phyloP scores from a whole-genome alignment of 306 rosid species.

The Trifolium subterraneum region DNA sequence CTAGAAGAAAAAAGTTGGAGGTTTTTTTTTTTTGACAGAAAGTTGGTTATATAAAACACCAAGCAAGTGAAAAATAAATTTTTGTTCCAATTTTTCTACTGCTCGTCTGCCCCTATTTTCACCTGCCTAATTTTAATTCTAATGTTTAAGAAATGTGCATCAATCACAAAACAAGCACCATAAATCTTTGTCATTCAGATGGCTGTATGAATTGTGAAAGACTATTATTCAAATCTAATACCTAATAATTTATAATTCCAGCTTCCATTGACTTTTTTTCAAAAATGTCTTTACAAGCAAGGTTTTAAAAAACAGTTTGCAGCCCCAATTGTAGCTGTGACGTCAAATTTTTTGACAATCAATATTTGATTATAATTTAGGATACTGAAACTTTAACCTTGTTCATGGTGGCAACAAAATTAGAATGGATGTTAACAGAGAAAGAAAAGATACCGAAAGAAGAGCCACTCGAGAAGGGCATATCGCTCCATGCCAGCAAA shows the following conservation, averaged over 20 bases:
- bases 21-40: too few relatives aligned
- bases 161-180: neutral
- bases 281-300: neutral
- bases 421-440: neutral
- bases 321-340: neutral
- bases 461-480: conserved; percentile 96
- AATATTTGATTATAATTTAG: neutral
- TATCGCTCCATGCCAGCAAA: conserved; percentile 99
- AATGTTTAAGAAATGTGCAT: neutral
- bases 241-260: neutral
- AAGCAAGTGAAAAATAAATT: too few relatives aligned
- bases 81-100: conserved; percentile 6
- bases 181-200: neutral
- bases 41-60: too few relatives aligned
- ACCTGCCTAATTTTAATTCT: conserved; percentile 12
- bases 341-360: neutral
- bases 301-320: too few relatives aligned
- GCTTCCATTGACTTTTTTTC: neutral
- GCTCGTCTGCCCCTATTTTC: neutral
- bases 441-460: conserved; percentile 67
- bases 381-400: too few relatives aligned
- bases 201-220: neutral
- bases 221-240: neutral
- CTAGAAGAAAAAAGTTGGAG: too few relatives aligned
- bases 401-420: neutral